Base-by-base conservation (phyloP, 495 filamentous ascomycete species). In the Penicillium egyptiacum region DNA sequence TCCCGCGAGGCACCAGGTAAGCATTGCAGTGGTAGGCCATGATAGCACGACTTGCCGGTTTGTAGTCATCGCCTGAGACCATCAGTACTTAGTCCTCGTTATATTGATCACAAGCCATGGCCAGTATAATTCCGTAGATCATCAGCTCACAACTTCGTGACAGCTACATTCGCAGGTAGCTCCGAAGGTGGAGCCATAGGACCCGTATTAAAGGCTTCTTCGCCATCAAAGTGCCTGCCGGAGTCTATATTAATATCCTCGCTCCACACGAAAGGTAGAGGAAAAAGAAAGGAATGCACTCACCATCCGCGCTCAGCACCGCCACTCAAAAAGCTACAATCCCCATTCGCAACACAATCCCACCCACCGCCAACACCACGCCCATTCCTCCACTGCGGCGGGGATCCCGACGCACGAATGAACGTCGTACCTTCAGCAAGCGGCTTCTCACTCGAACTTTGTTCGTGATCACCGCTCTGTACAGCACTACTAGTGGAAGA, bases 271-370 rank as follows among this genome's bases (percentile, higher is more conserved):
- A 53, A 47, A 28, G 49, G 49, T 17, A 49, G 40, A 60, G 55
- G 33, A 35, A 58, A 65, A 53, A 58, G 55, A 55, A 65, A 26
- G 43, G 8, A 48, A 55, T 54, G 57, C 40, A 85, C 89, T 79
- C 63, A 93, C 91, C 92, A 97, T 60, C 89, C 89, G 68, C 93
- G 79, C 74, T 98, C 93, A 60, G 91, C 90, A 5, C 94, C 94
- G 40, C 78, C 78, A 28, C 78, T 81, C 65, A 98, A 68, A 74
- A 88, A 90, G 48, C 80, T 83, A 64, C 92, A 96, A 70, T 96
- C 90, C 10, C 90, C 88, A 75, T 96, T 92, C 50, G 81, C 56
- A 47, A 83, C 78, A 67, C 88, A 89, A 20, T 86, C 79, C 94
- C 94, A 98, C 12, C 87, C 88, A 53, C 91, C 90, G 4, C 78